Evolutionary conservation across 2,329 filamentous ascomycete species (phyloP).

Genomic region (Aspergillus amoenus): DNA sequence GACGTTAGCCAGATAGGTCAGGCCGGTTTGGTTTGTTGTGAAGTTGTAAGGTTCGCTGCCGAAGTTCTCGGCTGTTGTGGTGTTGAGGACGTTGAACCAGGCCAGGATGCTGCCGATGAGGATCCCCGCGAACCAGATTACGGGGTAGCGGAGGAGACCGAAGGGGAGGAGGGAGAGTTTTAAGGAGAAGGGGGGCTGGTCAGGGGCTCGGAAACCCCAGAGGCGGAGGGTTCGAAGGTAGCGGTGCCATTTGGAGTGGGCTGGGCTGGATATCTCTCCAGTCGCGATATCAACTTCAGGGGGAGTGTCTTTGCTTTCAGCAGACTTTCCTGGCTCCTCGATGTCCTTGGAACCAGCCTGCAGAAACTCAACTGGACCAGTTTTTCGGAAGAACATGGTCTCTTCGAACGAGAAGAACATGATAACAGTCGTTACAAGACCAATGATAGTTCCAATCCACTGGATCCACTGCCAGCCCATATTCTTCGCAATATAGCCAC

Average conservation of each 20-base stretch:
- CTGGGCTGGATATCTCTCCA: too few species aligned
- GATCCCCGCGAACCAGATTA: neutral
- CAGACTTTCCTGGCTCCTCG: neutral
- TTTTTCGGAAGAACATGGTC: slow-evolving; percentile 5
- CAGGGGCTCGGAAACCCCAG: too few species aligned
- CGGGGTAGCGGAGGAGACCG: neutral
- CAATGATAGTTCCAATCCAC: neutral
- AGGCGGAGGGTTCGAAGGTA: too few species aligned
- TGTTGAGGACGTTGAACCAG: slow-evolving; percentile 2
- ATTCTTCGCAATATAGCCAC: neutral
- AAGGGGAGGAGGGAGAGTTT: neutral
- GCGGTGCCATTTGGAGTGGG: too few species aligned
- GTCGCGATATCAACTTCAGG: neutral
- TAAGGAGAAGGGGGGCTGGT: neutral
- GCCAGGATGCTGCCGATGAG: slow-evolving; percentile 1
- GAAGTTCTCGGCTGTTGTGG: neutral
- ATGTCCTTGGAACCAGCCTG: neutral
- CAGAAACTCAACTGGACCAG: neutral
- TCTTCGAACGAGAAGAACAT: slow-evolving; percentile 7
- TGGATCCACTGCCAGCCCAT: slow-evolving; percentile 4
- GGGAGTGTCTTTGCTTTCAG: neutral
- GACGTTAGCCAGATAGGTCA: neutral
- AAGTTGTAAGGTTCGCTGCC: slow-evolving; percentile 3
- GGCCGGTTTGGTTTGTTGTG: neutral
- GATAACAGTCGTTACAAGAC: neutral